Evolutionary conservation across 352 stramenopile species (phyloP).

Genomic region (Globisporangium irregulare): DNA sequence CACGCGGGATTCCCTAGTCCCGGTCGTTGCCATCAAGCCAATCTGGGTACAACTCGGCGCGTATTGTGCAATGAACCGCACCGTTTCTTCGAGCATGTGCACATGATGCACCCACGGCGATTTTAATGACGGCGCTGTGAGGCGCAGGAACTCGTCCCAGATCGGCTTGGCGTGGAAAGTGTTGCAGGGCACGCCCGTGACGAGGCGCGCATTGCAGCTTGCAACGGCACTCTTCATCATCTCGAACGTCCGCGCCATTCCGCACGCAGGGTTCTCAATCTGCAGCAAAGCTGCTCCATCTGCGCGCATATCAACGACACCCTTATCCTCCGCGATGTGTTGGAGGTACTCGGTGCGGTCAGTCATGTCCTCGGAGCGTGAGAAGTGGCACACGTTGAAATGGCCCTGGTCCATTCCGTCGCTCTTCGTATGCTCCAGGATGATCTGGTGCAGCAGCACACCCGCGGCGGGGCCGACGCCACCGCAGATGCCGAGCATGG

Average conservation of each 20-base stretch:
- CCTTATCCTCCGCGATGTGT: conserved; percentile 16
- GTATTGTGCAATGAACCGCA: conserved; percentile 47
- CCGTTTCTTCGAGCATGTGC: conserved; percentile 74
- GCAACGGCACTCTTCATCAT: conserved; percentile 59
- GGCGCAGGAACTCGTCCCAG: conserved; percentile 64
- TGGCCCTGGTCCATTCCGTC: conserved; percentile 62
- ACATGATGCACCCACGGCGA: conserved; percentile 30
- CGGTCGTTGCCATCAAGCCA: conserved; percentile 67
- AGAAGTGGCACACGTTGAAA: conserved; percentile 69
- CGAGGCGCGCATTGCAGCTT: conserved; percentile 35
- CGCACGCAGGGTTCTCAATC: conserved; percentile 67
- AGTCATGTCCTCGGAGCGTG: conserved; percentile 72
- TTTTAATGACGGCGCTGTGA: conserved; percentile 22
- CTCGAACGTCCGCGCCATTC: conserved; percentile 71
- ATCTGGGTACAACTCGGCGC: conserved; percentile 47
- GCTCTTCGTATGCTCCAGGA: conserved; percentile 68
- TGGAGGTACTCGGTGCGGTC: conserved; percentile 64
- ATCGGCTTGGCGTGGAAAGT: conserved; percentile 73
- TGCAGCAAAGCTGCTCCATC: background rate
- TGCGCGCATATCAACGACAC: background rate
- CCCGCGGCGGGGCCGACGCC: conserved; percentile 67
- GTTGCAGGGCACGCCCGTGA: conserved; percentile 69
- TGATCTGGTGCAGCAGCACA: conserved; percentile 68
- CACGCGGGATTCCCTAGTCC: conserved; percentile 54
- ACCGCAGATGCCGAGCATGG: conserved; percentile 71